Base-by-base conservation (phyloP, 148 eudicot genomes). In the Amaranthus hypochondriacus region DNA sequence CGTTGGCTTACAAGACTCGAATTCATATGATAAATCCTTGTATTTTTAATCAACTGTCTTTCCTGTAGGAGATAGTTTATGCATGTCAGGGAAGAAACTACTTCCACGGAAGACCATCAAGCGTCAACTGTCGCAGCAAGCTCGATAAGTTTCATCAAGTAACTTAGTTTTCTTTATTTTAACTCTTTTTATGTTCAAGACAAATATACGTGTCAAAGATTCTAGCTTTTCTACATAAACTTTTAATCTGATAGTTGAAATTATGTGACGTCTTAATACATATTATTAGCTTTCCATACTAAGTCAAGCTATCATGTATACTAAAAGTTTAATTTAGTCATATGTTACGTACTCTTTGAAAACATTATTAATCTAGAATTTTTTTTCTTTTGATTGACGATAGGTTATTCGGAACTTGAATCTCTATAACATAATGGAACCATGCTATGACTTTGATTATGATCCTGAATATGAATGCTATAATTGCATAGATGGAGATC, bases 121-220 rank as follows among this genome's bases (percentile, higher is more conserved):
- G 53, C 64, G 68, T 58, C 7, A 72, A 80, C 6, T 92, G 97
- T 79, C 75, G 71, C 70, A 84, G 39, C 74, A 71, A 69, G 73
- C 92, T 92, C 58, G 68, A 43, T 0, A 80, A 85, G 90, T 85
- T 92, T 54, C 77, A 88, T 47, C 0, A 67, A 5, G 97, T 89
- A 82, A 83, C 11, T 18, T 2, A 14, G 39, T 2, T 28, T 28
- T 28, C 39, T 2, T 28, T 28, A 28, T 28, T 28, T 46, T 9
- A 14, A 13, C 15, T 43, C n/a, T 44, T 62, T 62, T 53, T 51
- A 2, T 2, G 10, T 52, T 68, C 13, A 6, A 51, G 39, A 3
- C 18, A 18, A 3, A 9, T 52, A n/a, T 52, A 9, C 14, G 0
- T 5, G 13, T 68, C 2, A 7, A 28, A 8, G 58, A 52, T 7